phyloP scores from a whole-genome alignment of 306 rosid species.

The Dryas alaskensis region DNA sequence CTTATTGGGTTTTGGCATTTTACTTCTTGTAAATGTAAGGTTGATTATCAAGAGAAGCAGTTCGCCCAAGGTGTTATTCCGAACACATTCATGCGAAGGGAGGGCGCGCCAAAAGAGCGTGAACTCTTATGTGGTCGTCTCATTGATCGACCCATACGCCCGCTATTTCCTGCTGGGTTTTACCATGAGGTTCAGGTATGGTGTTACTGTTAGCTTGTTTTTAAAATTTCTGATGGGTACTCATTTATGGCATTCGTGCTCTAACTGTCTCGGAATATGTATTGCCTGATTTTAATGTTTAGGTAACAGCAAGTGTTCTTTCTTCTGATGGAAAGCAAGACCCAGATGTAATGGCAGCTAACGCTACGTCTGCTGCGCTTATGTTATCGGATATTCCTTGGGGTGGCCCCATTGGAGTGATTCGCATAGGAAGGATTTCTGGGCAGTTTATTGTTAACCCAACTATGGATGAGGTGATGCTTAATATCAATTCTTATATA shows the following conservation, averaged over 20 bases:
- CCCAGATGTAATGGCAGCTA: constrained; percentile 90
- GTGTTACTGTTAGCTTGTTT: constrained; percentile 4
- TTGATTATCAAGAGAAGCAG: constrained; percentile 94
- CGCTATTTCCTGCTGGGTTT: constrained; percentile 85
- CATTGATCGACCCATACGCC: constrained; percentile 89
- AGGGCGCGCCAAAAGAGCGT: constrained; percentile 96
- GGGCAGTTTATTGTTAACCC: constrained; percentile 87
- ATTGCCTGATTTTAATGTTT: constrained; percentile 15
- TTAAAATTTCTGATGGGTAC: background rate
- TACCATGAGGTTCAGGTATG: constrained; percentile 95
- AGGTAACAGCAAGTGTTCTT: constrained; percentile 90
- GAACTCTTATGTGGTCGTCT: constrained; percentile 86
- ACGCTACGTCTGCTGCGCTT: constrained; percentile 91
- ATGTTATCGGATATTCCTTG: constrained; percentile 98
- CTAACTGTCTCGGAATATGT: background rate
- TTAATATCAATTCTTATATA: constrained; percentile 5
- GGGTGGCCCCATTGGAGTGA: constrained; percentile 94
- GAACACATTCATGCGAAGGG: constrained; percentile 69
- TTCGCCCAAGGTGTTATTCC: constrained; percentile 92
- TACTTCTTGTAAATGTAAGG: constrained; percentile 41
- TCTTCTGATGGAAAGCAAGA: constrained; percentile 90
- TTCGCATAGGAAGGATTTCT: constrained; percentile 77
- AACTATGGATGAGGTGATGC: constrained; percentile 81
- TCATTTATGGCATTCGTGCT: background rate
- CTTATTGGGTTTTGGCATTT: constrained; percentile 5